Conservation (phyloP, 2,329 filamentous ascomycete species). For the Arthrinium phaeospermum region DNA sequence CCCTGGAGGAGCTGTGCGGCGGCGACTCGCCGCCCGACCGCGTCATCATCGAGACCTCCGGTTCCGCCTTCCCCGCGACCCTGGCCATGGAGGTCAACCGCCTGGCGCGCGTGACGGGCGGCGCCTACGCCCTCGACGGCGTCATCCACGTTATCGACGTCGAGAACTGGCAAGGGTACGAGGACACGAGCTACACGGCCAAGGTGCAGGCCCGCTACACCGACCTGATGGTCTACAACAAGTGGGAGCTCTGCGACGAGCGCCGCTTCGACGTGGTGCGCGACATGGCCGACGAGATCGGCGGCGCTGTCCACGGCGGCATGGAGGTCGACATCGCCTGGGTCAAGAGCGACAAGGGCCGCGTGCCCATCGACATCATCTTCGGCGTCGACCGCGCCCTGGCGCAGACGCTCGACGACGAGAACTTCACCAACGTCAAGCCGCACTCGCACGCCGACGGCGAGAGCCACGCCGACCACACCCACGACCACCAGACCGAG, state of each 20-base stretch:
- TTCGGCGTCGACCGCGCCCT: slow-evolving; percentile 89
- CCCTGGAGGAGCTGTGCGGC: slow-evolving; percentile 72
- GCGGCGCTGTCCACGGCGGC: slow-evolving; percentile 75
- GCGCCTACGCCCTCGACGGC: slow-evolving; percentile 78
- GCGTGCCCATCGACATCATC: slow-evolving; percentile 78
- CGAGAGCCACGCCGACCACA: slow-evolving; percentile 41
- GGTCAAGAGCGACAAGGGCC: slow-evolving; percentile 84
- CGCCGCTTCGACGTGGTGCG: slow-evolving; percentile 76
- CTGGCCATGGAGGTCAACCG: slow-evolving; percentile 90
- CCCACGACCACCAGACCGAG: slow-evolving; percentile 75
- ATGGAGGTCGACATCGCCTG: slow-evolving; percentile 80
- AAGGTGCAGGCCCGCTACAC: slow-evolving; percentile 88
- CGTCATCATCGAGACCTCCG: slow-evolving; percentile 92
- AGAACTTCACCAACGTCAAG: slow-evolving; percentile 35
- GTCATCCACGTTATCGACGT: slow-evolving; percentile 91
- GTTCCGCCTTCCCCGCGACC: slow-evolving; percentile 86
- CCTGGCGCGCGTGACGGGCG: slow-evolving; percentile 69
- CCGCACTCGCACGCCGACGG: slow-evolving; percentile 29
- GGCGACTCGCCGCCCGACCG: slow-evolving; percentile 67
- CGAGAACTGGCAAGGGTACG: slow-evolving; percentile 93
- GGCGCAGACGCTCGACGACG: slow-evolving; percentile 59
- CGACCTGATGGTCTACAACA: slow-evolving; percentile 90
- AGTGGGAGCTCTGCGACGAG: slow-evolving; percentile 83
- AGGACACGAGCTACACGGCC: slow-evolving; percentile 88
- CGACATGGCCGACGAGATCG: slow-evolving; percentile 80